Evolutionary conservation across 208 protist species (phyloP).

Genomic region (Herpetomonas samuelpessoai): DNA sequence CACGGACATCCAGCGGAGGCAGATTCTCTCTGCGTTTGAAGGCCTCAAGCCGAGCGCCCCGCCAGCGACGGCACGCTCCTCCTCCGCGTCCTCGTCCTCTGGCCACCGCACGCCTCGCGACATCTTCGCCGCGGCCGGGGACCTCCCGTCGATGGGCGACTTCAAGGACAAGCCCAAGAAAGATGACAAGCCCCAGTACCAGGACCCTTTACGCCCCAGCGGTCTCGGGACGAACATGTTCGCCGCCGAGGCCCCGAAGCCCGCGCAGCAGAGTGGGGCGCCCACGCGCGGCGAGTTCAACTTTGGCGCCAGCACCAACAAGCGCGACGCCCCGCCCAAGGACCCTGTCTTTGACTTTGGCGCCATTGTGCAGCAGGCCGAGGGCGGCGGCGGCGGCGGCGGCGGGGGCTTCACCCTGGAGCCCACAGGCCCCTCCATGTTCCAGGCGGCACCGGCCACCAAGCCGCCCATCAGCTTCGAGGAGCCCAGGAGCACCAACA

Average conservation of each 20-base stretch:
- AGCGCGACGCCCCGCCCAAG: slow-evolving; percentile 2
- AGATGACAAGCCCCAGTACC: slow-evolving; percentile 13
- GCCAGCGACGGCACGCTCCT: slow-evolving; percentile 24
- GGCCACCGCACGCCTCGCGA: slow-evolving; percentile 35
- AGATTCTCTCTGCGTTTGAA: slow-evolving; percentile 50
- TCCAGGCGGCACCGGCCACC: background rate
- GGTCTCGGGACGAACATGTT: slow-evolving; percentile 68
- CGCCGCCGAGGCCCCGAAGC: slow-evolving; percentile 14
- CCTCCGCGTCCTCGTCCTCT: slow-evolving; percentile 35
- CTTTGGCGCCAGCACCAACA: slow-evolving; percentile 12
- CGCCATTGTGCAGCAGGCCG: slow-evolving; percentile 15
- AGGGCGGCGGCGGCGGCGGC: background rate
- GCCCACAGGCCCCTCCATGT: slow-evolving; percentile 12
- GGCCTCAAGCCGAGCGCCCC: slow-evolving; percentile 21
- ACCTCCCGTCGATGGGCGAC: slow-evolving; percentile 59
- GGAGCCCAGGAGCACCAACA: background rate
- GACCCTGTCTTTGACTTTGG: slow-evolving; percentile 27
- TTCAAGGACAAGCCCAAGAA: slow-evolving; percentile 30
- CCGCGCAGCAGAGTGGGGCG: background rate
- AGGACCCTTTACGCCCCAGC: slow-evolving; percentile 34
- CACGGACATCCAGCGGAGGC: slow-evolving; percentile 36
- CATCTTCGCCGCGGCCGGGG: slow-evolving; percentile 34
- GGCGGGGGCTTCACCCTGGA: slow-evolving; percentile 12
- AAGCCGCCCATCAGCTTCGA: background rate
- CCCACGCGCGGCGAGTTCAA: slow-evolving; percentile 17